Evolutionary conservation across 305 asterid genomes (phyloP).

Genomic region (Ilex paraguariensis): DNA sequence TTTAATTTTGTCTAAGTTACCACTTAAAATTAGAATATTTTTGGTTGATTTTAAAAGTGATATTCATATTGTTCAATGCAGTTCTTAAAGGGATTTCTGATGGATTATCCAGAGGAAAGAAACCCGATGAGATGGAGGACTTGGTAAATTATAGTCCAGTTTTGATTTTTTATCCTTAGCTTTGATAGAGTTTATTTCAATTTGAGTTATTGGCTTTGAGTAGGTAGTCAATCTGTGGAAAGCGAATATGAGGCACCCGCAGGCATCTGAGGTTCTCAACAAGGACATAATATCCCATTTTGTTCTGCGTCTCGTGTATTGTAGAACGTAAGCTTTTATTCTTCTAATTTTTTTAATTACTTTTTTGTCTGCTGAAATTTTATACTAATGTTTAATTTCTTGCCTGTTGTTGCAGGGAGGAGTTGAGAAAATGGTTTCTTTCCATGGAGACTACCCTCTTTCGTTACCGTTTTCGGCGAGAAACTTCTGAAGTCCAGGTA

Average conservation of each 20-base stretch:
- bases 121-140: slow-evolving; percentile 67
- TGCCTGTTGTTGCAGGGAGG: slow-evolving; percentile 52
- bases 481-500: slow-evolving; percentile 69
- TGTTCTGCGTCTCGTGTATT: slow-evolving; percentile 88
- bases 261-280: slow-evolving; percentile 50
- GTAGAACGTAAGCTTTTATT: slow-evolving; percentile 68
- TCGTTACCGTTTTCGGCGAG: slow-evolving; percentile 64
- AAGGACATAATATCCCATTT: slow-evolving; percentile 93
- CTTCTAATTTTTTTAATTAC: slow-evolving; percentile 6
- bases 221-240: slow-evolving; percentile 64
- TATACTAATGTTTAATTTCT: slow-evolving; percentile 6
- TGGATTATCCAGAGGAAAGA: slow-evolving; percentile 82
- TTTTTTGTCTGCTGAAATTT: slow-evolving; percentile 2
- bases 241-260: slow-evolving; percentile 57
- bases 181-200: not conserved
- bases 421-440: slow-evolving; percentile 85
- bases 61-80: slow-evolving; percentile 33
- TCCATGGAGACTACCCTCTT: slow-evolving; percentile 84
- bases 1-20: slow-evolving; percentile 7
- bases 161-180: not conserved
- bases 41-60: slow-evolving; percentile 1
- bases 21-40: slow-evolving; percentile 4
- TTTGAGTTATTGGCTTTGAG: slow-evolving; percentile 12
- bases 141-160: slow-evolving; percentile 35
- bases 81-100: slow-evolving; percentile 90